Conservation (phyloP, 306 rosid species). For the Delonix regia region DNA sequence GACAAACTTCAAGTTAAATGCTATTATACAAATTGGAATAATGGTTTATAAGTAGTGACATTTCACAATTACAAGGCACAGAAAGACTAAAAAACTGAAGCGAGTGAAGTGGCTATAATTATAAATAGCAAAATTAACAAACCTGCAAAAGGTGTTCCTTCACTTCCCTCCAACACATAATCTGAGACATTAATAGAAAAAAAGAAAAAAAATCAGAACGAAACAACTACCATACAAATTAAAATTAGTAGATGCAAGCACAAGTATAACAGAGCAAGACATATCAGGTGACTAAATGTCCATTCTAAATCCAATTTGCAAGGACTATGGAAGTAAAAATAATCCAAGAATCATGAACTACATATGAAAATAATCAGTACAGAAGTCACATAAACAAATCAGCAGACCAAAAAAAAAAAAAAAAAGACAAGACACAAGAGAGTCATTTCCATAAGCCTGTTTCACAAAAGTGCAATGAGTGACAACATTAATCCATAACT, state of each 20-base stretch:
- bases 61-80: slow-evolving; percentile 11
- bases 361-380: background rate
- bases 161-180: slow-evolving; percentile 97
- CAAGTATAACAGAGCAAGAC: background rate
- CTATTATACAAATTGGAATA: slow-evolving; percentile 18
- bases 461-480: background rate
- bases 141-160: slow-evolving; percentile 98
- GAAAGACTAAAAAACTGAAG: slow-evolving; percentile 14
- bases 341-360: background rate
- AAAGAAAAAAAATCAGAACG: slow-evolving; percentile 26
- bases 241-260: slow-evolving; percentile 26
- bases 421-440: background rate
- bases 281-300: background rate
- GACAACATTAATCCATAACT: background rate
- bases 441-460: background rate
- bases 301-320: background rate
- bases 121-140: slow-evolving; percentile 26
- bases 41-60: background rate
- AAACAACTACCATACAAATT: slow-evolving; percentile 24
- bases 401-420: background rate
- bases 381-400: background rate
- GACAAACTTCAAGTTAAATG: slow-evolving; percentile 10
- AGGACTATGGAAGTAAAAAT: background rate
- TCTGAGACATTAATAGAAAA: slow-evolving; percentile 53
- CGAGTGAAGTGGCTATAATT: slow-evolving; percentile 21